Evolutionary conservation across 306 rosid genomes (phyloP).

Genomic region (Astragalus glycyphyllos): DNA sequence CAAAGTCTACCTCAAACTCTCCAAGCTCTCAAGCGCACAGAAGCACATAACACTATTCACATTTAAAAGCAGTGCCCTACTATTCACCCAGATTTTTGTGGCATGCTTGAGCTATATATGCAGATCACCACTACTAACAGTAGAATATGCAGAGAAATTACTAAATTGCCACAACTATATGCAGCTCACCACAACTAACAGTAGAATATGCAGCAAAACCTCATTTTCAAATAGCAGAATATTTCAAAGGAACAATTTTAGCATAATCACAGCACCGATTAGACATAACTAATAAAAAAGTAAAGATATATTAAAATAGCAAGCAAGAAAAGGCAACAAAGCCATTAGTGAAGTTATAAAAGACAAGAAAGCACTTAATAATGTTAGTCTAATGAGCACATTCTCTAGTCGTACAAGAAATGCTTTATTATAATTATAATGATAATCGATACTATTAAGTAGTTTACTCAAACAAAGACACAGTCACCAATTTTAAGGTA

Average conservation of each 20-base stretch:
- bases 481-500: conserved; percentile 39
- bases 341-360: too few species aligned
- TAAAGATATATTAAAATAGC: conserved; percentile 5
- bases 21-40: background rate
- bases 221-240: background rate
- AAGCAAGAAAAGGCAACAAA: background rate
- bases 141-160: background rate
- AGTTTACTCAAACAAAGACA: conserved; percentile 3
- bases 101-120: background rate
- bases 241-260: background rate
- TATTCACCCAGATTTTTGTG: background rate
- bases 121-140: too few species aligned
- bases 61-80: too few species aligned
- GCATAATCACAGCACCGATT: background rate
- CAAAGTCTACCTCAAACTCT: conserved; percentile 25
- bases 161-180: background rate
- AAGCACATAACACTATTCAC: background rate
- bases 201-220: background rate
- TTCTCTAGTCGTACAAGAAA: background rate
- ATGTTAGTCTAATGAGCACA: conserved; percentile 8
- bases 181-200: conserved; percentile 2
- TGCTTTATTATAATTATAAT: background rate
- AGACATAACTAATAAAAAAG: background rate
- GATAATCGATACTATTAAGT: background rate
- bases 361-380: background rate